Conservation (phyloP, 768 basidiomycete genomes). For the Daedaleopsis nitida region DNA sequence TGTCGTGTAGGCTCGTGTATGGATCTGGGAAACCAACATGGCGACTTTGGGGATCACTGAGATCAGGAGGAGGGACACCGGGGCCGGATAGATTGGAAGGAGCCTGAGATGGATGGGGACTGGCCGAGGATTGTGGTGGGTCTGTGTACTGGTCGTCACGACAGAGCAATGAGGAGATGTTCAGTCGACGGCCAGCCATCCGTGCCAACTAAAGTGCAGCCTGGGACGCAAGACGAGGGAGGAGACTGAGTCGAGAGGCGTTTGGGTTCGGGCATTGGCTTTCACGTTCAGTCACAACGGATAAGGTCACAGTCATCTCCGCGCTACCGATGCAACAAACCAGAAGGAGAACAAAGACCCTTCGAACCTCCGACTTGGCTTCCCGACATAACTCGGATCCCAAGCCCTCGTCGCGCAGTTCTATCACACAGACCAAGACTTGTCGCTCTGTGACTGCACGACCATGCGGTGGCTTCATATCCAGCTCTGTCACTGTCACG, state of each 20-base stretch:
- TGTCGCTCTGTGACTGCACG: neutral
- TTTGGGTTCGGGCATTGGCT: neutral
- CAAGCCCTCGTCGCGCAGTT: neutral
- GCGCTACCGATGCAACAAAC: neutral
- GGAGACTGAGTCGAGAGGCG: conserved; percentile 4
- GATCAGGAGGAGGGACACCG: conserved; percentile 3
- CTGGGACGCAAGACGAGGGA: conserved; percentile 14
- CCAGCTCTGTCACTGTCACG: neutral
- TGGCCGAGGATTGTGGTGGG: conserved; percentile 4
- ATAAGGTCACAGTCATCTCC: conserved; percentile 8
- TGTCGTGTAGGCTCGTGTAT: conserved; percentile 3
- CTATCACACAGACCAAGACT: neutral
- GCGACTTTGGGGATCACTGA: neutral
- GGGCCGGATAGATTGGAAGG: neutral
- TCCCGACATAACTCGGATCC: too few species aligned
- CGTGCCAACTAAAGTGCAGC: conserved; percentile 16
- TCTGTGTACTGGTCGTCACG: conserved; percentile 41
- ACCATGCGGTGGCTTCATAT: neutral
- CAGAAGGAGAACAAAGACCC: neutral
- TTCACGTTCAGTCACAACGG: conserved; percentile 6
- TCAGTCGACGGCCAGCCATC: conserved; percentile 71
- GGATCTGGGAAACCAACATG: conserved; percentile 5
- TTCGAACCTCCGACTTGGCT: neutral
- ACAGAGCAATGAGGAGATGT: conserved; percentile 76
- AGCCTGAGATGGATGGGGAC: conserved; percentile 7